phyloP scores from a whole-genome alignment of 2,329 filamentous ascomycete species.

The Fusarium temperatum region DNA sequence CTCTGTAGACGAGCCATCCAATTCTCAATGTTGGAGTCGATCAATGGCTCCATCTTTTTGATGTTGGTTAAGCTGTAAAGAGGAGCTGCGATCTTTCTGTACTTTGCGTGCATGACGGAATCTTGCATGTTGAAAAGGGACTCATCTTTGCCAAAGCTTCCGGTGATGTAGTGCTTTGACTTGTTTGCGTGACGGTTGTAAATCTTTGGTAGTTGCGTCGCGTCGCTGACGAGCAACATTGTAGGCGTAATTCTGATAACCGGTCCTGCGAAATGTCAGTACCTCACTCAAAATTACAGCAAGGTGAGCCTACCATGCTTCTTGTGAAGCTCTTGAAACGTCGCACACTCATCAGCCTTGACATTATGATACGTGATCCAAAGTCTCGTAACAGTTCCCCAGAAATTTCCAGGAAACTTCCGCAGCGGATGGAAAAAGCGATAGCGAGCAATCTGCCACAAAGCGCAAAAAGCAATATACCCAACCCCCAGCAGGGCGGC shows the following conservation, averaged over 20 bases:
- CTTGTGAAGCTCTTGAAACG: conserved; percentile 27
- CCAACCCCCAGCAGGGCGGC: conserved; percentile 10
- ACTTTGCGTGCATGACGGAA: conserved; percentile 58
- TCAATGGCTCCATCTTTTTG: conserved; percentile 66
- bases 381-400: conserved; percentile 26
- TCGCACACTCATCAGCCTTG: conserved; percentile 23
- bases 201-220: conserved; percentile 63
- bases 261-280: conserved; percentile 11
- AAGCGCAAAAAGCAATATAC: conserved; percentile 1
- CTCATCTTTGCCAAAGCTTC: conserved; percentile 64
- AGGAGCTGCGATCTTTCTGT: conserved; percentile 63
- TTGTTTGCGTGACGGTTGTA: conserved; percentile 66
- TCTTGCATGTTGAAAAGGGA: conserved; percentile 67
- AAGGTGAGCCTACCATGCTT: conserved; percentile 1
- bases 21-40: conserved; percentile 59
- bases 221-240: conserved; percentile 43
- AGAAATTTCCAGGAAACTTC: conserved; percentile 31
- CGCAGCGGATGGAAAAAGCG: conserved; percentile 31
- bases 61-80: conserved; percentile 66
- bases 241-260: conserved; percentile 38
- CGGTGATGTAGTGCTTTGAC: conserved; percentile 66
- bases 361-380: conserved; percentile 39
- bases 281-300: no score
- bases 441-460: conserved; percentile 26
- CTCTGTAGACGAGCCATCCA: conserved; percentile 60